Conservation (phyloP, 108 stramenopile species). For the Cyclostephanos invisitatus region DNA sequence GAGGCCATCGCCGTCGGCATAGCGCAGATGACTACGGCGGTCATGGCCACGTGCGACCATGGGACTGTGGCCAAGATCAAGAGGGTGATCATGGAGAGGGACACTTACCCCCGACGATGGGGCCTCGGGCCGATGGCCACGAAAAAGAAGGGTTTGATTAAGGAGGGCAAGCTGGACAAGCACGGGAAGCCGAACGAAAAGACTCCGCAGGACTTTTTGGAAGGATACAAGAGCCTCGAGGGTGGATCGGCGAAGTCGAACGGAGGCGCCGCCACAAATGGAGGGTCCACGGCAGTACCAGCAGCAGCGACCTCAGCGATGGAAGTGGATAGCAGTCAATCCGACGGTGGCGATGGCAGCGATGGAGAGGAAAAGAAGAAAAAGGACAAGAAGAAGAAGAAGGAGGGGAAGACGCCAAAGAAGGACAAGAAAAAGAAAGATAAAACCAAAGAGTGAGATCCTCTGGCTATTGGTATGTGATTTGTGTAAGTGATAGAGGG, state of each 20-base stretch:
- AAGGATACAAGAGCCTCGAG: slow-evolving; percentile 75
- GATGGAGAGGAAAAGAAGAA: slow-evolving; percentile 30
- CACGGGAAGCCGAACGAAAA: slow-evolving; percentile 97
- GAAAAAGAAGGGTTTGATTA: slow-evolving; percentile 96
- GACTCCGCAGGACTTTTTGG: slow-evolving; percentile 92
- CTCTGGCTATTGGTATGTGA: neutral
- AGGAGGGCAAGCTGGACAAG: slow-evolving; percentile 98
- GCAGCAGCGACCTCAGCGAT: neutral
- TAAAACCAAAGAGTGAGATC: slow-evolving; percentile 47
- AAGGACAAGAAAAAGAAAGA: slow-evolving; percentile 84
- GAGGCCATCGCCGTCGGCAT: slow-evolving; percentile 99
- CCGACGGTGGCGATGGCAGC: slow-evolving; percentile 41
- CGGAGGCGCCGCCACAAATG: slow-evolving; percentile 20
- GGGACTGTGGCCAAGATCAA: slow-evolving; percentile 99
- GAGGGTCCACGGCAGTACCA: slow-evolving; percentile 12
- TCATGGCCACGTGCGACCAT: slow-evolving; percentile 99
- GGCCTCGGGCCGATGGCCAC: slow-evolving; percentile 98
- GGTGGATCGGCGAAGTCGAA: slow-evolving; percentile 51
- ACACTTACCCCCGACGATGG: slow-evolving; percentile 99
- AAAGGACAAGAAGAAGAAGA: slow-evolving; percentile 44
- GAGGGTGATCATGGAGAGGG: slow-evolving; percentile 99
- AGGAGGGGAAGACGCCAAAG: slow-evolving; percentile 44
- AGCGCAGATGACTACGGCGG: slow-evolving; percentile 99
- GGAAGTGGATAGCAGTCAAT: slow-evolving; percentile 21
- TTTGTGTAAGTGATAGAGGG: neutral